These are phyloP conservation scores for Aechmea fasciata DNA, from an alignment of 176 grass and related monocot species.

Conservation along the genomic window DNA sequence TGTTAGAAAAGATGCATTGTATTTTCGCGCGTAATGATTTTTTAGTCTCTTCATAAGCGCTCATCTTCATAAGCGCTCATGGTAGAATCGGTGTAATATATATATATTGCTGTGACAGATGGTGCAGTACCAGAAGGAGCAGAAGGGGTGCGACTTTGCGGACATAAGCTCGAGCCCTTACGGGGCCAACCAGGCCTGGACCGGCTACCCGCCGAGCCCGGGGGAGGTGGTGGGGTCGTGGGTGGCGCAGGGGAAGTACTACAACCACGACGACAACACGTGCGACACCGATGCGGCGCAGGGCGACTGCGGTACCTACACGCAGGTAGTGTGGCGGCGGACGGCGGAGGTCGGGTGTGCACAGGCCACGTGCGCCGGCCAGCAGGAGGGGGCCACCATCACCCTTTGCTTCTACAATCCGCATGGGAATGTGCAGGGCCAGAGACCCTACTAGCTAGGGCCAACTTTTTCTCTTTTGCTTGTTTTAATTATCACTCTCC, in stretches of 20 bases:
- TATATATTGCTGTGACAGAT: too few species aligned
- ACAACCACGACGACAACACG: conserved; percentile 50
- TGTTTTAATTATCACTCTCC: too few species aligned
- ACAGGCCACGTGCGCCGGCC: conserved; percentile 44
- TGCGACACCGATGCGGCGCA: conserved; percentile 29
- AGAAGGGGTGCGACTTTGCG: conserved; percentile 41
- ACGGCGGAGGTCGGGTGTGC: conserved; percentile 50
- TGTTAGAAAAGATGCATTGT: too few species aligned
- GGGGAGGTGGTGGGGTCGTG: conserved; percentile 57
- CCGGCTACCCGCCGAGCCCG: conserved; percentile 43
- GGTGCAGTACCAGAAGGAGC: conserved; percentile 21
- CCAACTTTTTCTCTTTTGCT: too few species aligned
- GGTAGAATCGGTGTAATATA: too few species aligned
- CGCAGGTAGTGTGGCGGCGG: conserved; percentile 80
- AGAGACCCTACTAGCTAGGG: conserved; percentile 59
- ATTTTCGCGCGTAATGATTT: too few species aligned
- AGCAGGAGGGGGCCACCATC: conserved; percentile 30
- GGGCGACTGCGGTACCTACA: conserved; percentile 72
- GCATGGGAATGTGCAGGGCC: conserved; percentile 59
- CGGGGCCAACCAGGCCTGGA: conserved; percentile 71
- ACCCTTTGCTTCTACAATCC: conserved; percentile 71
- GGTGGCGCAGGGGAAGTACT: conserved; percentile 47
- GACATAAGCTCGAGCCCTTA: conserved; percentile 37
- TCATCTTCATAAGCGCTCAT: too few species aligned
- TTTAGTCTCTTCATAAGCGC: too few species aligned